phyloP scores from a whole-genome alignment of 306 rosid genomes.

The Casuarina cunninghamiana region DNA sequence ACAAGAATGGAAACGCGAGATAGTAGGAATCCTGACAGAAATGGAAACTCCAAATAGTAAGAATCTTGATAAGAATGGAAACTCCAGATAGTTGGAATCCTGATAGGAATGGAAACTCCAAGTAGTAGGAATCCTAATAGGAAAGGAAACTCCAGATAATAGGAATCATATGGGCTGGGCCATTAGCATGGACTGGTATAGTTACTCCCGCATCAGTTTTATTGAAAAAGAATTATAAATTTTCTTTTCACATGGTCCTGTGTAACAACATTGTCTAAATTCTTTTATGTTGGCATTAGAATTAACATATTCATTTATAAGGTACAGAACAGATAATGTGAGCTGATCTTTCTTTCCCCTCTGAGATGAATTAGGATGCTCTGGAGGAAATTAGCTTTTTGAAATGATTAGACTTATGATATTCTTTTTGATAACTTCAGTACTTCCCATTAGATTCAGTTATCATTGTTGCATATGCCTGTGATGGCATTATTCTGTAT shows the following conservation, averaged over 20 bases:
- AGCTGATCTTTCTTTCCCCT: not conserved
- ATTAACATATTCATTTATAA: not conserved
- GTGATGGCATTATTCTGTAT: not conserved
- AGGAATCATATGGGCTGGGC: too few species aligned
- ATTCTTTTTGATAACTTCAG: not conserved
- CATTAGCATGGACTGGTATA: too few species aligned
- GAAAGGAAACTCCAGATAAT: too few species aligned
- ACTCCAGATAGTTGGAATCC: too few species aligned
- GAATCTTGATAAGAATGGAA: too few species aligned
- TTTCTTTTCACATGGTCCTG: not conserved
- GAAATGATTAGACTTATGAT: constrained; percentile 3
- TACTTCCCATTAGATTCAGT: not conserved
- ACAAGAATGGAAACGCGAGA: too few species aligned
- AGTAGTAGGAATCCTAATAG: too few species aligned
- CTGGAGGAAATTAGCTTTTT: not conserved
- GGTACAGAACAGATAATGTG: not conserved
- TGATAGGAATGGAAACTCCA: too few species aligned
- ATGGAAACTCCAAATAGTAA: too few species aligned
- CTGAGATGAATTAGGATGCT: not conserved
- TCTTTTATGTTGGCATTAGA: not conserved
- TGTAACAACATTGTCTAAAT: not conserved
- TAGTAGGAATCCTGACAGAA: too few species aligned
- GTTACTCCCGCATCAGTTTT: too few species aligned
- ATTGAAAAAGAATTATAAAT: not conserved
- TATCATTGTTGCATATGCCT: not conserved